Evolutionary conservation across 1,284 basidiomycete species (phyloP).

Genomic region (Naganishia albida): DNA sequence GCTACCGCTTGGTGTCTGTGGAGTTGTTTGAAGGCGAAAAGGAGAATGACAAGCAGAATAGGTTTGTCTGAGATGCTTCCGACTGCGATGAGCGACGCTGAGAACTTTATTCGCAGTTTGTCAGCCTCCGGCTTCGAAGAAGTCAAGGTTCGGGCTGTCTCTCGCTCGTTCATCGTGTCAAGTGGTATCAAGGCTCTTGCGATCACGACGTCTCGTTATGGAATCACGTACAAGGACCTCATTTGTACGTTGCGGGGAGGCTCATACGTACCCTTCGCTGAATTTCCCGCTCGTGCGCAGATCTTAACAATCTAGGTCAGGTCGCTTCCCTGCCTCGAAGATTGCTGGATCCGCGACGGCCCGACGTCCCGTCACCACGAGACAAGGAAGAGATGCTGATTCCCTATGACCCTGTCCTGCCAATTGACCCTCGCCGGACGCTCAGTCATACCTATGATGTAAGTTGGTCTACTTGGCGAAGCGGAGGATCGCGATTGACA

Average conservation of each 20-base stretch:
- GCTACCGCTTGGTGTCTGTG: constrained; percentile 71
- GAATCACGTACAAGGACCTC: constrained; percentile 82
- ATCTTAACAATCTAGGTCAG: constrained; percentile 73
- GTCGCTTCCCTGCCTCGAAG: constrained; percentile 73
- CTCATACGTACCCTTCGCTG: neutral
- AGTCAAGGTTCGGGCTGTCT: constrained; percentile 61
- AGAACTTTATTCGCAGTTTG: constrained; percentile 57
- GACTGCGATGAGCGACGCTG: neutral
- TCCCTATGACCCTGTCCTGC: constrained; percentile 77
- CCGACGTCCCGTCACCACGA: constrained; percentile 70
- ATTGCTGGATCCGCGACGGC: constrained; percentile 80
- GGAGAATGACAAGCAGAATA: constrained; percentile 67
- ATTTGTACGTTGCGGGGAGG: constrained; percentile 62
- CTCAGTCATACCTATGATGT: constrained; percentile 79
- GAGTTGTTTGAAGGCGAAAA: constrained; percentile 79
- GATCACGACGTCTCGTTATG: constrained; percentile 79
- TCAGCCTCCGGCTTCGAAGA: constrained; percentile 69
- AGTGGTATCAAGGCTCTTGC: constrained; percentile 68
- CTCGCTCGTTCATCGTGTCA: constrained; percentile 72
- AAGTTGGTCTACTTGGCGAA: constrained; percentile 35
- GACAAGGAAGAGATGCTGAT: constrained; percentile 85
- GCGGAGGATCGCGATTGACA: constrained; percentile 9
- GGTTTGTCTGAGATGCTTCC: constrained; percentile 57
- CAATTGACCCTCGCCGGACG: constrained; percentile 70
- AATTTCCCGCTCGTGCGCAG: constrained; percentile 51